These are phyloP conservation scores for Linum usitatissimum DNA, from an alignment of 345 rosid genomes.

Conservation along the genomic window DNA sequence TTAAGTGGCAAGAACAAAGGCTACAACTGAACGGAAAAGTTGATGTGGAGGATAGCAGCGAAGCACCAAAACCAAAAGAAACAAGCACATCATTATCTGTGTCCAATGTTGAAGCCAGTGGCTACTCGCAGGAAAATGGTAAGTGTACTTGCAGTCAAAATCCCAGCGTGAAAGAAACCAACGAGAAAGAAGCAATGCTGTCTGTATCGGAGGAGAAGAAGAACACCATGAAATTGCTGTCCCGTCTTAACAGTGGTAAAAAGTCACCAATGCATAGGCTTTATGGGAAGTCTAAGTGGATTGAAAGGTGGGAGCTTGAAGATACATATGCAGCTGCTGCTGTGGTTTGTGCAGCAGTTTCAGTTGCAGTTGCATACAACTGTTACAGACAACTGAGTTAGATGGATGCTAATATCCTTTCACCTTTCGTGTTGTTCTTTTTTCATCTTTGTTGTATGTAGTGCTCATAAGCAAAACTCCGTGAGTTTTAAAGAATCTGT, in stretches of 20 bases:
- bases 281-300: conserved; percentile 52
- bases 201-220: conserved; percentile 33
- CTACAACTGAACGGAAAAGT: conserved; percentile 32
- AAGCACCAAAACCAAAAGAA: conserved; percentile 25
- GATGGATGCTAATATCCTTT: background rate
- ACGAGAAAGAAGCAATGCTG: conserved; percentile 18
- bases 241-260: conserved; percentile 30
- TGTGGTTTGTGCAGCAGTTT: conserved; percentile 64
- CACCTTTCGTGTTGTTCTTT: background rate
- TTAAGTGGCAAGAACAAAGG: conserved; percentile 47
- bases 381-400: conserved; percentile 44
- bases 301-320: conserved; percentile 79
- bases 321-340: conserved; percentile 80
- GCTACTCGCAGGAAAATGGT: conserved; percentile 60
- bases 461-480: background rate
- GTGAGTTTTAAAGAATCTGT: background rate
- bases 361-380: conserved; percentile 63
- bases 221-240: conserved; percentile 24
- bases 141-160: conserved; percentile 43
- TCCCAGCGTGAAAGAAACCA: conserved; percentile 18
- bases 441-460: background rate
- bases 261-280: conserved; percentile 26
- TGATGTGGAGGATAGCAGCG: conserved; percentile 15
- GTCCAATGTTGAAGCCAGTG: conserved; percentile 29
- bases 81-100: conserved; percentile 11